A percentile compares a stretch with the other conserved stretches of the same genome.
These are phyloP conservation scores for Dovyalis caffra DNA, from an alignment of 345 rosid genomes.

Conservation along the genomic window DNA sequence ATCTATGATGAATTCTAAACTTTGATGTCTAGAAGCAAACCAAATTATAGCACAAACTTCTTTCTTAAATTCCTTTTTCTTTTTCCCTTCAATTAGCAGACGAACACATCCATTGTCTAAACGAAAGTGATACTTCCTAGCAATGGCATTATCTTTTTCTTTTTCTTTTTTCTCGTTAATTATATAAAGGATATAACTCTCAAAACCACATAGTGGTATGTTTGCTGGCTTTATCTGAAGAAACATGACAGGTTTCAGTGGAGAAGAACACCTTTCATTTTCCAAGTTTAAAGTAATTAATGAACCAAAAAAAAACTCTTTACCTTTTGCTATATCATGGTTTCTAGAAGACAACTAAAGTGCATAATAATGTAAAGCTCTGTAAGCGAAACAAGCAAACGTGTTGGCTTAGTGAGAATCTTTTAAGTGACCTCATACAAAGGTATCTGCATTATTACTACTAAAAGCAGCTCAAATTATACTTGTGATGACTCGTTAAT, in stretches of 20 bases:
- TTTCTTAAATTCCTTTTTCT: no score
- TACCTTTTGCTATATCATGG: neutral
- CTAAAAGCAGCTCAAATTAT: neutral
- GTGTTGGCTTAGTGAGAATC: neutral
- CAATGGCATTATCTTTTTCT: neutral
- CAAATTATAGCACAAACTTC: neutral
- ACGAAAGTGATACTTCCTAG: neutral
- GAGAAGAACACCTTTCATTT: constrained; percentile 3
- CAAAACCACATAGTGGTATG: neutral
- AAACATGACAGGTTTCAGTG: neutral
- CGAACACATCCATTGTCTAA: neutral
- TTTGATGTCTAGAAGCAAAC: neutral
- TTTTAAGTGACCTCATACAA: neutral
- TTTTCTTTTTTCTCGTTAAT: neutral
- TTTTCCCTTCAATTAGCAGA: neutral
- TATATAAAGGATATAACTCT: neutral
- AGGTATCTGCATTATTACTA: neutral
- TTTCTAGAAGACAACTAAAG: neutral
- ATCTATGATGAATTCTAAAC: neutral
- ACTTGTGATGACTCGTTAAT: neutral
- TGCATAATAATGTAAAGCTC: neutral
- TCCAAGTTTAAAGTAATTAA: neutral
- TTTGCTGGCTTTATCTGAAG: neutral
- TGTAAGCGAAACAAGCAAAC: neutral
- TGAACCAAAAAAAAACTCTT: neutral